Base-by-base conservation (phyloP, 495 filamentous ascomycete genomes). In the Penicillium arizonense region DNA sequence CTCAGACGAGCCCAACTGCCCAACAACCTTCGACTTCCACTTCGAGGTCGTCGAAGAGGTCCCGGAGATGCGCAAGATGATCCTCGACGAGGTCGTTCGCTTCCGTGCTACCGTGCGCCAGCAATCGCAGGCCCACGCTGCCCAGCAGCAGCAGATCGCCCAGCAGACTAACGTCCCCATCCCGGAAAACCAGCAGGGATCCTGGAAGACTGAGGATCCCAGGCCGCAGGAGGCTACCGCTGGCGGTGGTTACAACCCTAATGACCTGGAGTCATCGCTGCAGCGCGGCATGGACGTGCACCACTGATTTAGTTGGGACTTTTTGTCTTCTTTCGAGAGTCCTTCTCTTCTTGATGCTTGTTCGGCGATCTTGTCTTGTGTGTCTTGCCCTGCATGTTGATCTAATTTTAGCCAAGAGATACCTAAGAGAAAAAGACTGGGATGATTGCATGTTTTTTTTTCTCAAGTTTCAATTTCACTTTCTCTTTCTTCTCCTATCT, bases 31-130 rank as follows among this genome's bases (percentile, higher is more conserved):
- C 75, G 91, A 97, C 78, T 98, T 98, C 78, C 88, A 90, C 71
- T 98, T 98, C 62, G 94, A 98, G 67, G 85, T 96, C 32, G 85
- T 96, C 16, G 93, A 98, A 20, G 92, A 96, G 37, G 89, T 97
- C 34, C 74, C 67, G 33, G 88, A 96, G 61, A 97, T 98, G 94
- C 87, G 91, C 59, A 85, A 87, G 75, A 96, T 97, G 94, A 98
- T 98, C 59, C 79, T 96, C 53, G 87, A 91, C 20, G 94, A 98
- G 67, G 95, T 97, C 9, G 73, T 83, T 56, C 78, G 83, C 50
- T 98, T 98, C 82, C 81, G 94, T 32, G 69, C 78, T 20, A 53
- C 64, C 63, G 94, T 97, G 32, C 80, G 94, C 26, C 86, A 82
- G 54, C 88, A 82, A 58, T 74, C 76, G 26, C 74, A 80, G 59